Conservation (phyloP, 2,329 filamentous ascomycete species). For the Diaporthe citriasiana region DNA sequence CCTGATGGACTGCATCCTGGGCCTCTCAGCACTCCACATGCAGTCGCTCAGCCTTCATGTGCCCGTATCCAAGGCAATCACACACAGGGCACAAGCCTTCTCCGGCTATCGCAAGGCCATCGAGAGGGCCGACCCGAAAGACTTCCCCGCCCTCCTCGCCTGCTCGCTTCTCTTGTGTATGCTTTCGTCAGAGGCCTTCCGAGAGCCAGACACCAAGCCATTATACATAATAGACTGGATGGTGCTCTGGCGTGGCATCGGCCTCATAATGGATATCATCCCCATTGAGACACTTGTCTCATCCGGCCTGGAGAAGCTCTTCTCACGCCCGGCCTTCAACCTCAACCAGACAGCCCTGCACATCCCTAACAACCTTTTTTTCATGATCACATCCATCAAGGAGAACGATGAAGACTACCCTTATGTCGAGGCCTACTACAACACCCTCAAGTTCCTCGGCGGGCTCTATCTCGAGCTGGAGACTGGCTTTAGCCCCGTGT, state of each 20-base stretch:
- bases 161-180: constrained; percentile 66
- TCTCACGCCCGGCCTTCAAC: constrained; percentile 64
- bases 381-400: constrained; percentile 63
- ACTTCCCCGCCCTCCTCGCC: constrained; percentile 65
- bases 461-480: constrained; percentile 65
- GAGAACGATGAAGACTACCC: constrained; percentile 58
- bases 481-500: constrained; percentile 59
- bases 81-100: constrained; percentile 65
- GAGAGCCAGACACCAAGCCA: constrained; percentile 59
- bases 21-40: constrained; percentile 65
- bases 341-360: constrained; percentile 56
- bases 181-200: constrained; percentile 65
- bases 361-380: constrained; percentile 63
- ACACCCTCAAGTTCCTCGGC: constrained; percentile 64
- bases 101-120: constrained; percentile 67
- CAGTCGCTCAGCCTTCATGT: constrained; percentile 50
- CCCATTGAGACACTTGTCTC: constrained; percentile 50
- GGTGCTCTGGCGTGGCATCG: constrained; percentile 67
- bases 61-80: constrained; percentile 55
- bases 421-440: constrained; percentile 58
- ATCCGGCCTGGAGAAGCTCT: constrained; percentile 62
- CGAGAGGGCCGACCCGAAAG: constrained; percentile 59
- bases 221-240: constrained; percentile 71
- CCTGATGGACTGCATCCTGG: constrained; percentile 69
- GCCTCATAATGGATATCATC: constrained; percentile 61